A percentile compares a stretch with the other conserved stretches of the same genome.
phyloP scores from a whole-genome alignment of 257 asterid species.

The Gentiana macrophylla region DNA sequence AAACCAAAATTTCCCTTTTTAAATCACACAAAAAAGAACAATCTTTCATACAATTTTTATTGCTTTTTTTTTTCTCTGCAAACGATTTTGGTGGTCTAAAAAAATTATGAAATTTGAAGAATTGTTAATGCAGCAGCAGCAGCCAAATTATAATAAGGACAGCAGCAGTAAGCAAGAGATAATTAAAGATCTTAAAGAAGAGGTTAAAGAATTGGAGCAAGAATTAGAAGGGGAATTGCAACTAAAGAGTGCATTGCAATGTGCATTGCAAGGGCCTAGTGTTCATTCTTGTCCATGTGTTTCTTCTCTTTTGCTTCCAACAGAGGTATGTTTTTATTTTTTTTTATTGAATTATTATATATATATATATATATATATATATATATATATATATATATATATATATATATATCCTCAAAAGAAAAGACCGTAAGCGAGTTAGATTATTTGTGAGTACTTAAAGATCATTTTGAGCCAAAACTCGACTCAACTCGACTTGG shows the following conservation, averaged over 20 bases:
- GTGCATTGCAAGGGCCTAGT: slow-evolving; percentile 62
- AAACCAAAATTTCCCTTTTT: not conserved
- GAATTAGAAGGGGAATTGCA: slow-evolving; percentile 68
- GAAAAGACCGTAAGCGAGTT: too few relatives aligned
- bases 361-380: too few relatives aligned
- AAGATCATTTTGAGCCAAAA: too few relatives aligned
- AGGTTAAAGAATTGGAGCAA: slow-evolving; percentile 50
- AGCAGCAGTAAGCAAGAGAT: slow-evolving; percentile 13
- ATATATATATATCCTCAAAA: too few relatives aligned
- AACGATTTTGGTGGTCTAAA: not conserved
- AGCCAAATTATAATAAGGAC: slow-evolving; percentile 10
- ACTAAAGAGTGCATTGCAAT: slow-evolving; percentile 52
- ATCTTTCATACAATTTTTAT: not conserved
- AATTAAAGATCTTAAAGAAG: slow-evolving; percentile 39
- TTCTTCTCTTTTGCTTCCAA: slow-evolving; percentile 49
- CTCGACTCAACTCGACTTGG: too few relatives aligned
- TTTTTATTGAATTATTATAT: too few relatives aligned
- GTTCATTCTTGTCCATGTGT: slow-evolving; percentile 45
- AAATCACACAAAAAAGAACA: not conserved
- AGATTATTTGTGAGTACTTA: too few relatives aligned
- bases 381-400: too few relatives aligned
- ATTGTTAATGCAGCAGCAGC: slow-evolving; percentile 65
- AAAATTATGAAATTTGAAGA: slow-evolving; percentile 80
- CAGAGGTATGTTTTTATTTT: slow-evolving; percentile 11
- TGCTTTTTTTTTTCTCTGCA: not conserved